Conservation (phyloP, 2,329 filamentous ascomycete species). For the Hypoxylon sp. region DNA sequence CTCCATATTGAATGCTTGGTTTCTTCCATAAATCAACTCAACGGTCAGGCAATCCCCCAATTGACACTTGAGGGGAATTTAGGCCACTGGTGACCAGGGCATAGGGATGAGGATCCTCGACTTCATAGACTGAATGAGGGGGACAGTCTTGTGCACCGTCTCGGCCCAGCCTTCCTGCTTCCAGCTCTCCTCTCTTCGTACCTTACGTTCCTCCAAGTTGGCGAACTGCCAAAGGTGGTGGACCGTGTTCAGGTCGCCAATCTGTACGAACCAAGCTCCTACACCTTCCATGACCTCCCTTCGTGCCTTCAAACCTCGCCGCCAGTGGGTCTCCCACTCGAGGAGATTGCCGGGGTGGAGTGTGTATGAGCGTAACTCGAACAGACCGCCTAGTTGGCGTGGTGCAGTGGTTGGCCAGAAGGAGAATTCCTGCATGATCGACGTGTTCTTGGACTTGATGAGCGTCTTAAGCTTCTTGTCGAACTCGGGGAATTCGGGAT, state of each 20-base stretch:
- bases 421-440: constrained; percentile 99
- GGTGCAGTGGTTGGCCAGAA: constrained; percentile 98
- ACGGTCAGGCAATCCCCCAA: background rate
- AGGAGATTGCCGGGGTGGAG: constrained; percentile 94
- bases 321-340: constrained; percentile 99
- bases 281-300: constrained; percentile 99
- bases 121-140: constrained; percentile 96
- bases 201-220: constrained; percentile 92
- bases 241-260: constrained; percentile 96
- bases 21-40: constrained; percentile 8
- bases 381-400: constrained; percentile 88
- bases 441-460: constrained; percentile 86
- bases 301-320: constrained; percentile 88
- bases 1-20: constrained; percentile 34
- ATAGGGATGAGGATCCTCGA: constrained; percentile 92
- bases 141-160: constrained; percentile 98
- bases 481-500: constrained; percentile 87
- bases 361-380: constrained; percentile 96
- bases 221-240: constrained; percentile 99
- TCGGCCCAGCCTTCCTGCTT: constrained; percentile 94
- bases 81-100: constrained; percentile 95
- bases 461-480: constrained; percentile 87
- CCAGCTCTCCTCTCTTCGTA: constrained; percentile 94
- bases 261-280: constrained; percentile 98
- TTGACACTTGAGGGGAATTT: constrained; percentile 43